A percentile compares a stretch with the other conserved stretches of the same genome.
Conservation (phyloP, 2,329 filamentous ascomycete species). For the Trichophyton benhamiae region DNA sequence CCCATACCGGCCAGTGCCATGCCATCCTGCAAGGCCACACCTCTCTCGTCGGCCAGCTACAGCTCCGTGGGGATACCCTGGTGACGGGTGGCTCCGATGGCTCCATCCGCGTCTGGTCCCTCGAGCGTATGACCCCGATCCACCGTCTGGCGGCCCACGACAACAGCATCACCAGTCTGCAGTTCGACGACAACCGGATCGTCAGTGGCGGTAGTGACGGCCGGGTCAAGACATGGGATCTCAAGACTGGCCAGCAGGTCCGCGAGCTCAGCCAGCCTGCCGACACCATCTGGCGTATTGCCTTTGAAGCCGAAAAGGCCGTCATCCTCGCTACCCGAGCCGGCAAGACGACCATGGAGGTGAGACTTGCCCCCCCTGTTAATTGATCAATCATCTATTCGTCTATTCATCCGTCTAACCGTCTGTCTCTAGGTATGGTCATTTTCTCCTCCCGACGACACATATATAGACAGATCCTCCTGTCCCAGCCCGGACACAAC, state of each 20-base stretch:
- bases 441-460: constrained; percentile 73
- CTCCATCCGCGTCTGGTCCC: constrained; percentile 89
- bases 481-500: constrained; percentile 4
- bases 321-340: constrained; percentile 84
- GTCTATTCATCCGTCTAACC: background rate
- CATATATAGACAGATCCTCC: constrained; percentile 15
- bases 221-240: constrained; percentile 96
- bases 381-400: background rate
- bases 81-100: constrained; percentile 95
- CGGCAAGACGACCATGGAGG: constrained; percentile 92
- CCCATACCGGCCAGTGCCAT: constrained; percentile 70
- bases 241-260: constrained; percentile 80
- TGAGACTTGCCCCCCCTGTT: constrained; percentile 24
- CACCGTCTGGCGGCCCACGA: constrained; percentile 92
- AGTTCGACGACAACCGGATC: constrained; percentile 91
- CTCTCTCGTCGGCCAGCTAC: constrained; percentile 86
- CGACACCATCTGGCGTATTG: constrained; percentile 93
- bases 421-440: constrained; percentile 64
- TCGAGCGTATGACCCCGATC: constrained; percentile 80
- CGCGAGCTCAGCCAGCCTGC: constrained; percentile 83
- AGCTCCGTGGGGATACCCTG: constrained; percentile 87
- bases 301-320: constrained; percentile 96
- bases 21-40: constrained; percentile 94
- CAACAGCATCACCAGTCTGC: constrained; percentile 93
- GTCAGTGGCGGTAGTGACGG: constrained; percentile 94